phyloP scores from a whole-genome alignment of 2,329 filamentous ascomycete genomes.

The Verticillium nonalfalfae region DNA sequence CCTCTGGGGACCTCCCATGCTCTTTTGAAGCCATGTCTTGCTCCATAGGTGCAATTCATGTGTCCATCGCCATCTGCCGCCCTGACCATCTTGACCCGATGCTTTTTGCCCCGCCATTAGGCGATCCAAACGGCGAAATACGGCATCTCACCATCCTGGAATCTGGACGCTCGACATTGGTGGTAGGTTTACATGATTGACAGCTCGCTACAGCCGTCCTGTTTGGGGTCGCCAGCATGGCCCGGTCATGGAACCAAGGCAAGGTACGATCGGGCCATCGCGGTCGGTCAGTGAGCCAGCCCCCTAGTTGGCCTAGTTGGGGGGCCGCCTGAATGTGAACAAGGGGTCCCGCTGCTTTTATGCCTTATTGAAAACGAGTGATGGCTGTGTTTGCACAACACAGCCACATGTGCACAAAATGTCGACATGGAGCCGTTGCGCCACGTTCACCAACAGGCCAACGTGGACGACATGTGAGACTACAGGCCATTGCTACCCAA shows the following conservation, averaged over 20 bases:
- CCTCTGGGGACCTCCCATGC: background rate
- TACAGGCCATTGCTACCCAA: too few species aligned
- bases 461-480: too few species aligned
- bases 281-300: background rate
- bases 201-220: background rate
- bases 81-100: background rate
- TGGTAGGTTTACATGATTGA: background rate
- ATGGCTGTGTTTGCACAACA: too few species aligned
- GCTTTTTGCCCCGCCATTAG: background rate
- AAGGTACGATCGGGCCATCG: background rate
- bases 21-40: background rate
- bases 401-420: too few species aligned
- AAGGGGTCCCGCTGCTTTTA: too few species aligned
- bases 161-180: background rate
- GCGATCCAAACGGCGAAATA: background rate
- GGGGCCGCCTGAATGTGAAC: too few species aligned
- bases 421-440: too few species aligned
- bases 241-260: background rate
- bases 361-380: too few species aligned
- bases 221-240: background rate
- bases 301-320: too few species aligned
- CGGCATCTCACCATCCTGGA: background rate
- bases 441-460: too few species aligned
- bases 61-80: background rate
- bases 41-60: background rate